Evolutionary conservation across 805 yeast species (phyloP).

Genomic region (Brettanomyces bruxellensis): DNA sequence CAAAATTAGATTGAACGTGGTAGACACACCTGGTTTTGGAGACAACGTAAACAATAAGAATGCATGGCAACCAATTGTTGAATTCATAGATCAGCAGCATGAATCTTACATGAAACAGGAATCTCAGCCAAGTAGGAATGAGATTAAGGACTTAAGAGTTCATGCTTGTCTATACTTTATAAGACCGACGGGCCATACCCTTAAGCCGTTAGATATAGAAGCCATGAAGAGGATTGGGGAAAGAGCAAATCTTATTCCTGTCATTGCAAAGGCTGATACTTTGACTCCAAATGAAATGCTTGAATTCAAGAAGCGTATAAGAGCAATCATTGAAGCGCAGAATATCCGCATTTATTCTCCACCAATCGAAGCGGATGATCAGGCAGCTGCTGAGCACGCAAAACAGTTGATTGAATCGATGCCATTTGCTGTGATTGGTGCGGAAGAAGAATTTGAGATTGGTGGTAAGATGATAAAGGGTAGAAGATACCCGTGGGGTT

Average conservation of each 20-base stretch:
- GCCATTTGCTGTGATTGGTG: conserved; percentile 82
- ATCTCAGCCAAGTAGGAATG: conserved; percentile 72
- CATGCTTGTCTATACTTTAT: conserved; percentile 87
- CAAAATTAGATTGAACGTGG: conserved; percentile 63
- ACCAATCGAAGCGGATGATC: conserved; percentile 67
- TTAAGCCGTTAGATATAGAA: conserved; percentile 81
- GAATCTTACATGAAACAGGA: conserved; percentile 85
- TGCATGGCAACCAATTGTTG: conserved; percentile 80
- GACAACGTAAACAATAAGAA: conserved; percentile 79
- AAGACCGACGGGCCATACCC: conserved; percentile 83
- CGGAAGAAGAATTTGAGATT: conserved; percentile 61
- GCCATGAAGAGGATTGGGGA: conserved; percentile 76
- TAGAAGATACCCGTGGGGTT: conserved; percentile 86
- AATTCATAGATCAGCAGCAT: conserved; percentile 88
- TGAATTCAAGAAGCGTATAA: conserved; percentile 63
- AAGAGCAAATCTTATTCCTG: conserved; percentile 81
- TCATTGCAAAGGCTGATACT: conserved; percentile 85
- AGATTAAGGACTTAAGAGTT: conserved; percentile 72
- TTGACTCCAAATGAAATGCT: conserved; percentile 62
- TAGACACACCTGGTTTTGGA: conserved; percentile 94
- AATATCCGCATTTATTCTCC: conserved; percentile 79
- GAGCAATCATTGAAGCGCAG: conserved; percentile 77
- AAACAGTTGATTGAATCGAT: conserved; percentile 71
- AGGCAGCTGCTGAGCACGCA: conserved; percentile 70
- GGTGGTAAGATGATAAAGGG: conserved; percentile 65